Evolutionary conservation across 2,329 filamentous ascomycete genomes (phyloP).

Genomic region (Epichloe bromicola): DNA sequence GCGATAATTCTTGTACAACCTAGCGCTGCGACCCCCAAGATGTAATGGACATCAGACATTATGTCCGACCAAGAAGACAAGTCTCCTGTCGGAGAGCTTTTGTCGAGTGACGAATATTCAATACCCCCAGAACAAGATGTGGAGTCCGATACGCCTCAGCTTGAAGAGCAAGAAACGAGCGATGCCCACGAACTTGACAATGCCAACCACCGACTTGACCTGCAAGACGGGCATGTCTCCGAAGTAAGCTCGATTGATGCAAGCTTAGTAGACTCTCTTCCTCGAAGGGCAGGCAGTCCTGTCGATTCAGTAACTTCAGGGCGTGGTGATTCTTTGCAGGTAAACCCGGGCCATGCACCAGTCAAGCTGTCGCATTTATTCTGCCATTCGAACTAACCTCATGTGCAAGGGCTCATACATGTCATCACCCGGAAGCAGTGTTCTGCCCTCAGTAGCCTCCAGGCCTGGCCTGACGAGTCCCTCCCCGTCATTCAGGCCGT

Average conservation of each 20-base stretch:
- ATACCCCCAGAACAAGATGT: conserved; percentile 17
- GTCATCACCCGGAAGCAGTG: conserved; percentile 60
- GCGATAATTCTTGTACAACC: neutral
- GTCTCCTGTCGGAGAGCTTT: conserved; percentile 25
- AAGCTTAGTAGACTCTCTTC: conserved; percentile 32
- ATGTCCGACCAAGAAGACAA: conserved; percentile 36
- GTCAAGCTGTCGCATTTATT: neutral
- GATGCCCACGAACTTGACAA: conserved; percentile 1
- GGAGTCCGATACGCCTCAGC: conserved; percentile 8
- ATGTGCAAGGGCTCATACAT: conserved; percentile 41
- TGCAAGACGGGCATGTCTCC: conserved; percentile 31
- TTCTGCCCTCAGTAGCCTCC: conserved; percentile 56
- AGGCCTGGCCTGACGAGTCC: conserved; percentile 54
- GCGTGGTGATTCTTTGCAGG: conserved; percentile 71
- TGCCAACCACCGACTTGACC: conserved; percentile 27
- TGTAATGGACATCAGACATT: conserved; percentile 28
- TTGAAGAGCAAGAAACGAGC: conserved; percentile 1
- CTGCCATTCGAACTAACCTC: conserved; percentile 13
- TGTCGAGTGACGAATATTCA: conserved; percentile 30
- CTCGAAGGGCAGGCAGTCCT: conserved; percentile 50
- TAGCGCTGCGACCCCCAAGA: conserved; percentile 4
- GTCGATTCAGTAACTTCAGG: conserved; percentile 56
- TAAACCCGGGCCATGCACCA: conserved; percentile 24
- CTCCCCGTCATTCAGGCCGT: conserved; percentile 77
- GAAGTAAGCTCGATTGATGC: conserved; percentile 40